These are phyloP conservation scores for Picea glauca DNA, from an alignment of 75 land plant genomes.

Conservation along the genomic window DNA sequence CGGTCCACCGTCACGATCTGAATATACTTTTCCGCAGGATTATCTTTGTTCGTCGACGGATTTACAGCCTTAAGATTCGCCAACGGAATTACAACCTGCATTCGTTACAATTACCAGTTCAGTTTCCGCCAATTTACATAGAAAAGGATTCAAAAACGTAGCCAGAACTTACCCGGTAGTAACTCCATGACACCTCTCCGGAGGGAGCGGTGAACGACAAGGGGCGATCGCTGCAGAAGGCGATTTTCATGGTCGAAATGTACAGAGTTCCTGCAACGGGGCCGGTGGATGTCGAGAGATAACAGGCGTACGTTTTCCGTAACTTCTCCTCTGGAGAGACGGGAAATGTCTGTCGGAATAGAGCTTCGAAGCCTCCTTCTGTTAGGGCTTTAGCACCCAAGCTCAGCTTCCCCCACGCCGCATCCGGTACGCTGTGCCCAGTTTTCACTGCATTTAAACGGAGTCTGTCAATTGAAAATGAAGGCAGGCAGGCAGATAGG, in stretches of 20 bases:
- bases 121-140: too few species aligned
- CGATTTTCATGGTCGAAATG: constrained; percentile 42
- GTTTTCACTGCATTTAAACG: constrained; percentile 40
- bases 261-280: constrained; percentile 77
- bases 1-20: too few species aligned
- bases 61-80: too few species aligned
- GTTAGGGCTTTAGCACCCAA: constrained; percentile 49
- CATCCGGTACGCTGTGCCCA: constrained; percentile 49
- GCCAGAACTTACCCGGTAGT: constrained; percentile 43
- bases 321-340: constrained; percentile 37
- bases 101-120: too few species aligned
- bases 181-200: constrained; percentile 53
- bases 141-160: not conserved
- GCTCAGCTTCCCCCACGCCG: constrained; percentile 71
- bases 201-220: constrained; percentile 56
- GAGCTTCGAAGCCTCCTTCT: constrained; percentile 57
- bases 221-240: constrained; percentile 75
- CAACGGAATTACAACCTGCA: too few species aligned
- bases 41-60: too few species aligned
- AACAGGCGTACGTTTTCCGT: constrained; percentile 65
- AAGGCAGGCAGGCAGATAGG: not conserved
- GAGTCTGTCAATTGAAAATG: not conserved
- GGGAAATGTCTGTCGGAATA: constrained; percentile 52
- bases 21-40: too few species aligned
- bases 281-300: constrained; percentile 63